Evolutionary conservation across 2,329 filamentous ascomycete genomes (phyloP), one percentile per base, ranked within the genome.

Genomic region (Aureobasidium sp.): DNA sequence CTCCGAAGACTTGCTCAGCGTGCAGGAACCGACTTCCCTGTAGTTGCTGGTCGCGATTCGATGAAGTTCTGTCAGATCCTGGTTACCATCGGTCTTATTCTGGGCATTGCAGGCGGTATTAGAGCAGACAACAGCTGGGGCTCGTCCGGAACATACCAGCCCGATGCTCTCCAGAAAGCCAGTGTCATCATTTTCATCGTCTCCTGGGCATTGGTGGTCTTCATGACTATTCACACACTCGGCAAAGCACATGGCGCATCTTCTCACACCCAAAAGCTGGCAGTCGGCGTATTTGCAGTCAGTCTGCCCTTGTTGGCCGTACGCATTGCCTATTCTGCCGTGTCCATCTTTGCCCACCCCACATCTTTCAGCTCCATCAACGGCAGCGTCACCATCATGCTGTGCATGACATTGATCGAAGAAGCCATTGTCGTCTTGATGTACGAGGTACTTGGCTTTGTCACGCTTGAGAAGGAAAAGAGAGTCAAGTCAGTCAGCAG

Each of bases 301-400:
- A 64, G 68, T 42, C 27, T 71, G 62, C 64, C 69, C 29, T 61
- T 71, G 63, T 56, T 72, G 48, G 44, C 71, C 67, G 60, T 75
- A 68, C n/a, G 74, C 70, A 62, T 76, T 68, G 60, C 75, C 69
- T 65, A 75, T 68, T 65, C 70, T 42, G 57, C 70, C 14, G 54
- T 63, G 3, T 61, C 64, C 12, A 62, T 59, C 27, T 71, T 67
- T 54, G 60, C 62, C 12, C 61, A 56, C n/a, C 24, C 59, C 15
- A 62, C 64, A 24, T 65, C 63, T 3, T 47, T 66, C 57, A 62
- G 50, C 52, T 40, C 60, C 3, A 45, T 62, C 8, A 7, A 31
- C 24, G 60, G 60, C n/a, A 49, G 19, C 11, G 50, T 57, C 5
- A 57, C 60, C 4, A 56, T 62, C 52, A 42, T 60, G 45, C 40